Evolutionary conservation across 805 yeast genomes (phyloP).

Genomic region (Groenewaldozyma salmanticensis): DNA sequence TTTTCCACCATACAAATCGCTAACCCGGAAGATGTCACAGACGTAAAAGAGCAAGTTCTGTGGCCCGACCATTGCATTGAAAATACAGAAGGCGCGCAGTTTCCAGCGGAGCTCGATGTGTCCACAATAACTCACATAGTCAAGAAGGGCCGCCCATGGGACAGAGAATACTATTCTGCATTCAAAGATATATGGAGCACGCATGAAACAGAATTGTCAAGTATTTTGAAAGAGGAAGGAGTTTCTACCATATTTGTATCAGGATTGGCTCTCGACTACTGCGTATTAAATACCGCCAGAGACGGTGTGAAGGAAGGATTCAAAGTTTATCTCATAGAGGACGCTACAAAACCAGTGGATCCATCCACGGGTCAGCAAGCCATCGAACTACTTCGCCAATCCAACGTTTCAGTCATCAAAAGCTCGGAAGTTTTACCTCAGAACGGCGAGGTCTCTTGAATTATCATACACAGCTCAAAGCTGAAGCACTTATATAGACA

Average conservation of each 20-base stretch:
- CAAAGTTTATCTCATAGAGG: conserved; percentile 49
- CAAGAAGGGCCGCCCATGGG: conserved; percentile 60
- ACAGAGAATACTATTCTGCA: conserved; percentile 81
- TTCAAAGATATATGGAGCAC: conserved; percentile 71
- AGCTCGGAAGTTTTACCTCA: no score
- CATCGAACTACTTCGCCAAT: no score
- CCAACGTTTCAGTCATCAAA: no score
- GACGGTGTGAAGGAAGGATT: conserved; percentile 59
- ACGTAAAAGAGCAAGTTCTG: conserved; percentile 35
- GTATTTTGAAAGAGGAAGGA: conserved; percentile 34
- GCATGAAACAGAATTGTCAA: conserved; percentile 57
- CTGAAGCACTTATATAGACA: no score
- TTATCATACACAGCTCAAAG: no score
- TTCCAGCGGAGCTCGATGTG: conserved; percentile 44
- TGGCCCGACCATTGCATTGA: conserved; percentile 96
- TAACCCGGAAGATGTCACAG: conserved; percentile 37
- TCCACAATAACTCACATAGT: no score
- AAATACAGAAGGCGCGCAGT: conserved; percentile 52
- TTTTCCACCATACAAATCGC: conserved; percentile 39
- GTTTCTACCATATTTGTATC: conserved; percentile 60
- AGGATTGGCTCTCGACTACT: conserved; percentile 81
- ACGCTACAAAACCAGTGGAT: conserved; percentile 38
- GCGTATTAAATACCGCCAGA: conserved; percentile 69
- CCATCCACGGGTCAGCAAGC: no score
- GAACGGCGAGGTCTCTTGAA: no score